Evolutionary conservation across 2,329 filamentous ascomycete species (phyloP).

Genomic region (Biscogniauxia mediterranea): DNA sequence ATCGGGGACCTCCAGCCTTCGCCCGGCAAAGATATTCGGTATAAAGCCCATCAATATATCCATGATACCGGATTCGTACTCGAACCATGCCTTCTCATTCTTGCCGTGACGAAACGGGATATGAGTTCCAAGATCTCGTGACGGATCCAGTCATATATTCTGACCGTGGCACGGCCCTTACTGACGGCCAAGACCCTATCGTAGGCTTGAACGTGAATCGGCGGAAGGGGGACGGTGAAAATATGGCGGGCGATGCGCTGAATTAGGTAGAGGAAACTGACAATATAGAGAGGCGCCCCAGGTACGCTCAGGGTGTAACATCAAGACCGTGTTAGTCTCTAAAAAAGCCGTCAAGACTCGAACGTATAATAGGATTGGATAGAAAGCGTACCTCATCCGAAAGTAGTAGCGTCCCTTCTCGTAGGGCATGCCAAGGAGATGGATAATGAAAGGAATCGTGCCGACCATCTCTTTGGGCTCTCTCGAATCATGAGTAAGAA

Average conservation of each 20-base stretch:
- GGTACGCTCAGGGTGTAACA: conserved; percentile 9
- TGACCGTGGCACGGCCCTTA: conserved; percentile 2
- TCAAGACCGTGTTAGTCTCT: conserved; percentile 7
- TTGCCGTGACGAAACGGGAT: conserved; percentile 6
- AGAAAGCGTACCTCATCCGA: conserved; percentile 6
- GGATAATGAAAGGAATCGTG: conserved; percentile 9
- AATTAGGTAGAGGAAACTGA: conserved; percentile 7
- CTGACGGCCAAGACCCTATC: conserved; percentile 9
- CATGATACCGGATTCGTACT: conserved; percentile 3
- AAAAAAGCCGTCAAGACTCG: neutral
- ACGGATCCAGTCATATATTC: conserved; percentile 23
- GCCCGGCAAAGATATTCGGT: conserved; percentile 5
- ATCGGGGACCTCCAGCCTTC: conserved; percentile 1
- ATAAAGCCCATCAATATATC: conserved; percentile 6
- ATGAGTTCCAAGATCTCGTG: conserved; percentile 14
- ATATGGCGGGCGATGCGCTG: conserved; percentile 14
- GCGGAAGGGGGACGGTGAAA: conserved; percentile 7
- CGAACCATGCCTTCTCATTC: conserved; percentile 6
- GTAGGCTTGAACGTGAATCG: conserved; percentile 8
- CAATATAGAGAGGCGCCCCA: conserved; percentile 10
- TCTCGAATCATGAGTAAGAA: conserved; percentile 1
- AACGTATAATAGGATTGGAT: too few species aligned
- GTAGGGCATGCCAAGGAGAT: conserved; percentile 8
- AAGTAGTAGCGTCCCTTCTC: conserved; percentile 8
- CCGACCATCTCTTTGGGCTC: conserved; percentile 8